These are phyloP conservation scores for Mycena kentingensis DNA, from an alignment of 768 basidiomycete genomes.

Conservation along the genomic window DNA sequence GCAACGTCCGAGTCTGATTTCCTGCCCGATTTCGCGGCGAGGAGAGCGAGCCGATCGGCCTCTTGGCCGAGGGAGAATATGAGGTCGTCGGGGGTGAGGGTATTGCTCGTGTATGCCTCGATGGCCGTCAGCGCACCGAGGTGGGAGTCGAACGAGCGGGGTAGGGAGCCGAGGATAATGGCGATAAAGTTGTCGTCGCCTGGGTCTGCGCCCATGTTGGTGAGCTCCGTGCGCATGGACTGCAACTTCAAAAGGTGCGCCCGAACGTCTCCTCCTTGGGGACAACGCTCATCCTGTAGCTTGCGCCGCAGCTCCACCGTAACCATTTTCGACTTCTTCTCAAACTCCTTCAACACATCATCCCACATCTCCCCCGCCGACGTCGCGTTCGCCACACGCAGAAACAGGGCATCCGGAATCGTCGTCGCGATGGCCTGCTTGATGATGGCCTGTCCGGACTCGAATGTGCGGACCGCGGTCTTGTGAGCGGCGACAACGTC, in stretches of 20 bases:
- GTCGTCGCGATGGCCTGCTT: slow-evolving; percentile 23
- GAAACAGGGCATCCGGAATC: slow-evolving; percentile 23
- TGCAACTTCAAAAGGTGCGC: slow-evolving; percentile 21
- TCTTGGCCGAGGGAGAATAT: slow-evolving; percentile 20
- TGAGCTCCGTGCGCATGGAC: slow-evolving; percentile 16
- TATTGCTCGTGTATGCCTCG: slow-evolving; percentile 2
- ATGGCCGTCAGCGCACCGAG: slow-evolving; percentile 23
- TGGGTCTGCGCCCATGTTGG: slow-evolving; percentile 26
- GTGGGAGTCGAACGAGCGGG: slow-evolving; percentile 21
- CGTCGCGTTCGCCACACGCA: slow-evolving; percentile 13
- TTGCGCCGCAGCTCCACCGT: slow-evolving; percentile 22
- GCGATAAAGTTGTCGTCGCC: slow-evolving; percentile 23
- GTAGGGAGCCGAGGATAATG: slow-evolving; percentile 29
- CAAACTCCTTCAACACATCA: slow-evolving; percentile 15
- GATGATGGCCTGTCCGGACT: slow-evolving; percentile 19
- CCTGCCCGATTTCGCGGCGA: background rate
- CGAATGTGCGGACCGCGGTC: slow-evolving; percentile 7
- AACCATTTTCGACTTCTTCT: slow-evolving; percentile 21
- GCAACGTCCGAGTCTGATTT: too few relatives aligned
- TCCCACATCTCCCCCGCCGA: slow-evolving; percentile 19
- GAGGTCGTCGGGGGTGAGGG: slow-evolving; percentile 16
- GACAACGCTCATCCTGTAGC: slow-evolving; percentile 23
- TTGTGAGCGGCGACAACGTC: background rate
- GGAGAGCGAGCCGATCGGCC: slow-evolving; percentile 9
- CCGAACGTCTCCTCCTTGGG: slow-evolving; percentile 22